Evolutionary conservation across 139 green algal species (phyloP).

Genomic region (Chlorella sp.): DNA sequence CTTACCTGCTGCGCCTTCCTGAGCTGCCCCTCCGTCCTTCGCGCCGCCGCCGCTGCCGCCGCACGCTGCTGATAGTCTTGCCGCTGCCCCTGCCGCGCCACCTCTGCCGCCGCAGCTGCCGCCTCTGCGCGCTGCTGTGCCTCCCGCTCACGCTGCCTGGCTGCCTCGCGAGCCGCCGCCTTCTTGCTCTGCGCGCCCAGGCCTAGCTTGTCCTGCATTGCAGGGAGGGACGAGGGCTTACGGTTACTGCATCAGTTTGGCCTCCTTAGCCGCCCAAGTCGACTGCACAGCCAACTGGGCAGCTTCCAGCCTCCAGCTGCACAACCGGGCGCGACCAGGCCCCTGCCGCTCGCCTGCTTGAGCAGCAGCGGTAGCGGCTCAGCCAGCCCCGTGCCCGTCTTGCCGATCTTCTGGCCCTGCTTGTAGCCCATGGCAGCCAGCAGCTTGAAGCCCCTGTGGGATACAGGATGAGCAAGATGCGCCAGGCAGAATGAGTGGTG

Average conservation of each 20-base stretch:
- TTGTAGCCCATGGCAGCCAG: slow-evolving; percentile 50
- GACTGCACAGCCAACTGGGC: too few species aligned
- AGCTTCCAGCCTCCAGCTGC: too few species aligned
- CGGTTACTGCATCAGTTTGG: too few species aligned
- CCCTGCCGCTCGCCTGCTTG: slow-evolving; percentile 13
- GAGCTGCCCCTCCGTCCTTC: slow-evolving; percentile 29
- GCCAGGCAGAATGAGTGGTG: neutral
- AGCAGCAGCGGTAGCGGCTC: slow-evolving; percentile 42
- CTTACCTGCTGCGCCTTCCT: slow-evolving; percentile 10
- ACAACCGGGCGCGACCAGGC: too few species aligned
- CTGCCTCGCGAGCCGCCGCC: slow-evolving; percentile 32
- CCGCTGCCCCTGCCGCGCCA: neutral
- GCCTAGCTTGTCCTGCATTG: slow-evolving; percentile 22
- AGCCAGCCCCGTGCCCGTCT: slow-evolving; percentile 6
- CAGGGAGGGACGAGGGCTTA: too few species aligned
- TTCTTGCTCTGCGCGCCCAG: slow-evolving; percentile 37
- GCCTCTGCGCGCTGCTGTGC: slow-evolving; percentile 8
- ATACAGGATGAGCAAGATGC: neutral
- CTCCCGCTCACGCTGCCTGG: slow-evolving; percentile 16
- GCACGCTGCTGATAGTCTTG: neutral
- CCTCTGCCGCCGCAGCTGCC: neutral
- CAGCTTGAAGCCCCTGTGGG: slow-evolving; percentile 50
- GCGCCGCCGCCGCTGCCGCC: slow-evolving; percentile 8
- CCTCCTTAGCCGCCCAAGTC: too few species aligned
- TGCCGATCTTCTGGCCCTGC: slow-evolving; percentile 43